phyloP scores from a whole-genome alignment of 257 asterid species.

The Salvia hispanica region DNA sequence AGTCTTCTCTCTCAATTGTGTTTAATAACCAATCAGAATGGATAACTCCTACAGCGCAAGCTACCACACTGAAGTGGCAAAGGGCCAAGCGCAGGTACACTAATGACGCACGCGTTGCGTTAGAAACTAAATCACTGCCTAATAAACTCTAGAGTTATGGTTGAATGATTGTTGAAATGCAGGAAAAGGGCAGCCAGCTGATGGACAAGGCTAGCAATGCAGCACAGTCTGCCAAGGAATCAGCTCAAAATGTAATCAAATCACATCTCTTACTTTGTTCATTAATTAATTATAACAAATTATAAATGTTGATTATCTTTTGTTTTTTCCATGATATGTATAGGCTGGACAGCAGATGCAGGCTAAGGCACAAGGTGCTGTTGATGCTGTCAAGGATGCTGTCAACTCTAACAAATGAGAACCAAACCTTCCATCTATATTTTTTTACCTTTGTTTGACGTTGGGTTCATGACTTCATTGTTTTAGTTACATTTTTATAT shows the following conservation, averaged over 20 bases:
- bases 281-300: background rate
- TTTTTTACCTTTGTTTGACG: background rate
- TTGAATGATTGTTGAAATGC: slow-evolving; percentile 4
- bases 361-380: slow-evolving; percentile 51
- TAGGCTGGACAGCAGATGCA: slow-evolving; percentile 51
- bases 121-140: too few relatives aligned
- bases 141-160: too few relatives aligned
- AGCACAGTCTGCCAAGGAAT: slow-evolving; percentile 61
- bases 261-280: too few relatives aligned
- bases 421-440: background rate
- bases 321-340: background rate
- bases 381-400: slow-evolving; percentile 48
- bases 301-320: background rate
- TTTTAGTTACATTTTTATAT: background rate
- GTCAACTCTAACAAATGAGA: slow-evolving; percentile 48
- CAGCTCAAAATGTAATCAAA: slow-evolving; percentile 33
- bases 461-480: background rate
- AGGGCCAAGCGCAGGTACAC: slow-evolving; percentile 57
- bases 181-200: slow-evolving; percentile 62
- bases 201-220: slow-evolving; percentile 56
- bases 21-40: slow-evolving; percentile 31
- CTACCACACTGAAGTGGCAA: slow-evolving; percentile 66
- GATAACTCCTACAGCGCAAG: slow-evolving; percentile 49
- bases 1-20: background rate
- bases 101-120: too few relatives aligned